Conservation (phyloP, 1,284 basidiomycete genomes). For the Cutaneotrichosporon cutaneum region DNA sequence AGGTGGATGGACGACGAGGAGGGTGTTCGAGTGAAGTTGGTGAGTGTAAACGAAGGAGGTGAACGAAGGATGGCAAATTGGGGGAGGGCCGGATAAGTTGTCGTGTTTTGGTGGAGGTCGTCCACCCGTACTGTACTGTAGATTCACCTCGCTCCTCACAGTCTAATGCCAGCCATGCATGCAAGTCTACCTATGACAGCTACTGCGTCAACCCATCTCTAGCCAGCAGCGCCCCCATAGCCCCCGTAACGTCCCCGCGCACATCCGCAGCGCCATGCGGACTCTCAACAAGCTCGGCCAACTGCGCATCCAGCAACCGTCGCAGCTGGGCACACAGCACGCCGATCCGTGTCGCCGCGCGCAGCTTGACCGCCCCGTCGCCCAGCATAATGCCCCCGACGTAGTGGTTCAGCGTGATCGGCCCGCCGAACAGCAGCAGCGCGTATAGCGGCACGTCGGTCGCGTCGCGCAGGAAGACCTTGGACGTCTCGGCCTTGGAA, state of each 20-base stretch:
- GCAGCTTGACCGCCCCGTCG: slow-evolving; percentile 63
- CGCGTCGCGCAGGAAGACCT: slow-evolving; percentile 81
- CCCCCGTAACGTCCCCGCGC: slow-evolving; percentile 63
- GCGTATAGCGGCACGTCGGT: slow-evolving; percentile 87
- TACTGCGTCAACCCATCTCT: slow-evolving; percentile 41
- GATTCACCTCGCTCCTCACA: too few species aligned
- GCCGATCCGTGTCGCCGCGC: slow-evolving; percentile 82
- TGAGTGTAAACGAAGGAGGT: not conserved
- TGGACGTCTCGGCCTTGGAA: slow-evolving; percentile 76
- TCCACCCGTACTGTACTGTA: too few species aligned
- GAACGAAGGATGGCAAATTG: not conserved
- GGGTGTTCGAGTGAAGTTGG: not conserved
- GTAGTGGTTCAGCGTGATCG: slow-evolving; percentile 73
- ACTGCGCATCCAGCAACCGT: slow-evolving; percentile 68
- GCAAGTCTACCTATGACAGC: not conserved
- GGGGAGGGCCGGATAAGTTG: not conserved
- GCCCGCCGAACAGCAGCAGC: slow-evolving; percentile 78
- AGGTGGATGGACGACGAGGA: not conserved
- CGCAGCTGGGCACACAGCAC: slow-evolving; percentile 86
- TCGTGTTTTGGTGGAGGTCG: not conserved
- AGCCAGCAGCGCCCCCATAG: slow-evolving; percentile 69
- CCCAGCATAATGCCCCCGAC: slow-evolving; percentile 70
- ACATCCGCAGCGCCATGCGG: slow-evolving; percentile 54
- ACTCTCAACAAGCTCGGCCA: slow-evolving; percentile 58
- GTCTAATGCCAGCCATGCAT: not conserved